Evolutionary conservation across 148 eudicot species (phyloP), one percentile per base, ranked within the genome.

Genomic region (Persicaria tinctoria): DNA sequence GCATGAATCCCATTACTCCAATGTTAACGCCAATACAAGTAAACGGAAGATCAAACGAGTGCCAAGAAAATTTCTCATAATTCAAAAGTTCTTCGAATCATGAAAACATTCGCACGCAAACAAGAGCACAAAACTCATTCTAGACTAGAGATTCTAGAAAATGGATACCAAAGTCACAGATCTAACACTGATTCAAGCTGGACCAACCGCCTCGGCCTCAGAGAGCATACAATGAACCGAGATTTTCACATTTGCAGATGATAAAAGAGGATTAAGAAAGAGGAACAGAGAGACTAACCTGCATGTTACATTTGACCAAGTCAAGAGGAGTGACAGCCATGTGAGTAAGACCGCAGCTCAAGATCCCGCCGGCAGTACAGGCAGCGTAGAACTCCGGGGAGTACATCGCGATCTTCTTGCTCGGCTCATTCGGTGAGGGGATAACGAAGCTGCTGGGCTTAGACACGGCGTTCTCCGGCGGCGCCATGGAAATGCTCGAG

Each of bases 291-390:
- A 27, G 63, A 51, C 74, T 18, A 18, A 84, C 86, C 86, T 84
- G 86, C 86, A 84, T 84, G 49, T 84, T 84, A 73, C 86, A 84
- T 70, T 84, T 84, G 76, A 84, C 86, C 32, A 84, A 80, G 79
- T 84, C 86, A 4, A 84, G 84, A 38, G 86, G 86, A 9, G 86
- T 84, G 48, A 84, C 86, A 46, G 84, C 78, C 79, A 71, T 84
- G 74, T 83, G 86, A 80, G 86, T 83, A 2, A 83, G 75, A 23
- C 86, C 86, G 48, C 86, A 84, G 71, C 86, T 76, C 14, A 81
- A 16, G 20, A 81, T 79, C 6, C 86, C 86, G 20, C 84, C 86
- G 18, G 51, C 76, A 4, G 86, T 81, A 66, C 86, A 81, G 8
- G 86, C 86, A 4, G 80, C 80, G 45, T 84, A 84, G 62, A 38